A percentile compares a stretch with the other conserved stretches of the same genome.
These are phyloP conservation scores for Fusarium proliferatum DNA, from an alignment of 2,329 filamentous ascomycete genomes.

Conservation along the genomic window DNA sequence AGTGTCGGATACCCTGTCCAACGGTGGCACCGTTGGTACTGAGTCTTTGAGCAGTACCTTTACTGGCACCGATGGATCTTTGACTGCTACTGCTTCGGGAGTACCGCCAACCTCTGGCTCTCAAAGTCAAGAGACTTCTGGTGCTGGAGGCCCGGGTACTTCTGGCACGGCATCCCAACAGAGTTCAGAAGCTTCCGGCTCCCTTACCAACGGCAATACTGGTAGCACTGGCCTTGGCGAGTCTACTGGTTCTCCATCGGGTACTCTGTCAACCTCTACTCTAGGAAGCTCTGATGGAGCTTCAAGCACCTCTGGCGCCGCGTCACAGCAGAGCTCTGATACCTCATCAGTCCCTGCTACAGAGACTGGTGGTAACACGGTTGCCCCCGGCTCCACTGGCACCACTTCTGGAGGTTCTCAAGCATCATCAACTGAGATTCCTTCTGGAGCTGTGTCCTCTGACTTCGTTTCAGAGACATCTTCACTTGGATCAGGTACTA, in stretches of 20 bases:
- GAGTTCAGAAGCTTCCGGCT: not conserved
- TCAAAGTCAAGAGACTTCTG: not conserved
- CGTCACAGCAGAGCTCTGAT: not conserved
- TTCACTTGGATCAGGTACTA: not conserved
- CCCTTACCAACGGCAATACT: not conserved
- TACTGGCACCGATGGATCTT: not conserved
- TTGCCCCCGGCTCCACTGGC: not conserved
- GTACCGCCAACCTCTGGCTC: not conserved
- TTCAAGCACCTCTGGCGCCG: not conserved
- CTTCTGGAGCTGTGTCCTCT: not conserved
- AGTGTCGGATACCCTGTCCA: not conserved
- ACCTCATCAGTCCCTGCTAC: not conserved
- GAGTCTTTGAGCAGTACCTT: not conserved
- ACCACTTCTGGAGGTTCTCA: not conserved
- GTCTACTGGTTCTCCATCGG: not conserved
- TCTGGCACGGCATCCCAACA: not conserved
- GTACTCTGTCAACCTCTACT: not conserved
- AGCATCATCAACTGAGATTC: not conserved
- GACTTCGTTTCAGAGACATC: not conserved
- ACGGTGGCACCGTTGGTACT: not conserved
- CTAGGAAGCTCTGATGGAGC: not conserved
- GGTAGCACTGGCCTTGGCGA: not conserved
- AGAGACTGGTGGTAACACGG: not conserved
- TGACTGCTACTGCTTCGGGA: not conserved
- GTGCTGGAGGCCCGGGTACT: not conserved